Base-by-base conservation (phyloP, 2,329 filamentous ascomycete genomes). In the Aureobasidium sp. region DNA sequence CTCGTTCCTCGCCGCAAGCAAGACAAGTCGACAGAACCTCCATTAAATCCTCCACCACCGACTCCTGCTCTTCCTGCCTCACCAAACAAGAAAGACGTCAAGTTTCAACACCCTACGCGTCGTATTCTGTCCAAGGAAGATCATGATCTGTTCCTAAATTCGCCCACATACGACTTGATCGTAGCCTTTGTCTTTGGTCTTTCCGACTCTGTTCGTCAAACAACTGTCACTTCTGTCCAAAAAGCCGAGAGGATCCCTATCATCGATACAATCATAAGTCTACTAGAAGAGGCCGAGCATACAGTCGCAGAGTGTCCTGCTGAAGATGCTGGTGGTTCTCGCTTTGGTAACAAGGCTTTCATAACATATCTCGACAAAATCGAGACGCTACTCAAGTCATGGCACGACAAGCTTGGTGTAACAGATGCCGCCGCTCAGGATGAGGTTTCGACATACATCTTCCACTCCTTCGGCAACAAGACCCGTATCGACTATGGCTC, bases 271-370 rank as follows among this genome's bases (percentile, higher is more conserved):
- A 83, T 97, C 36, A 74, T 95, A 43, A 71, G 74, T 17, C 84
- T 97, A 24, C 80, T 99, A 12, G 82, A 87, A 37, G 82, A 87
- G 60, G 84, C 89, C 9, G 86, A 90, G 59, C 74, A 78, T 5
- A 79, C 93, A 1, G 81, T 96, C 5, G 77, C 81, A 15, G 77
- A 82, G 57, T 87, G 88, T 59, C 94, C 94, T 0, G 87, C 94
- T 0, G 82, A 93, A 67, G 92, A 97, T 66, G 89, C 92, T 51
- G 88, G 86, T 34, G 92, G 92, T 50, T 96, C 92, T 9, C 84
- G 94, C 29, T 99, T 99, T 73, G 95, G 94, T 51, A 99, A 99
- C 76, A 92, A 92, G 67, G 85, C 89, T 1, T 99, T 99, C 76
- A 85, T 91, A 55, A 82, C 84, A 63, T 92, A 95, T 70, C 82